Evolutionary conservation across 2,329 filamentous ascomycete species (phyloP).

Genomic region (Fusarium annulatum): DNA sequence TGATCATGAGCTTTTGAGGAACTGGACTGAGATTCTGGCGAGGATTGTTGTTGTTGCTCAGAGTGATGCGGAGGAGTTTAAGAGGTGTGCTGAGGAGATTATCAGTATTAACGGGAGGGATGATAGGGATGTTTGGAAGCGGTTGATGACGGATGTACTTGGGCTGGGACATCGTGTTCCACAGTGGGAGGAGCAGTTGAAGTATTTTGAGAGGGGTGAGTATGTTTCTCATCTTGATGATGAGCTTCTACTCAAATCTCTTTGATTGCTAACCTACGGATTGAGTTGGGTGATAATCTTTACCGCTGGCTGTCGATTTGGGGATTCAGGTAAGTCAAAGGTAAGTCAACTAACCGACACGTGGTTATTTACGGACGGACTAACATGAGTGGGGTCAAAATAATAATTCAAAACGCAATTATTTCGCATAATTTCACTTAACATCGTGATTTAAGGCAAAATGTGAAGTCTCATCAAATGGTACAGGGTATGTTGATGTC

Average conservation of each 20-base stretch:
- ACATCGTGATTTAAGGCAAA: too few relatives aligned
- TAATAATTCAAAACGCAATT: not conserved
- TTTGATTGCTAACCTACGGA: rapidly evolving
- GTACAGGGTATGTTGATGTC: not conserved
- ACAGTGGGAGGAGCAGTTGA: slow-evolving; percentile 38
- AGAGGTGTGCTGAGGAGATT: not conserved
- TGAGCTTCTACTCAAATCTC: not conserved
- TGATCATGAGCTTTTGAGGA: slow-evolving; percentile 30
- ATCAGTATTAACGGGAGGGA: not conserved
- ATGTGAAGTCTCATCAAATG: rapidly evolving
- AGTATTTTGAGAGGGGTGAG: slow-evolving; percentile 12
- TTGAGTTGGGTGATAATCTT: rapidly evolving
- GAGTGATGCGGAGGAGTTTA: slow-evolving; percentile 3
- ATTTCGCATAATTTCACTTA: too few relatives aligned
- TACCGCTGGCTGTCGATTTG: not conserved
- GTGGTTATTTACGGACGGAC: rapidly evolving
- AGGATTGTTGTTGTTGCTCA: slow-evolving; percentile 30
- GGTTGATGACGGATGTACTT: slow-evolving; percentile 16
- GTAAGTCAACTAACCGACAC: not conserved
- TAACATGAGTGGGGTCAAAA: rapidly evolving
- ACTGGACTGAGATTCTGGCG: slow-evolving; percentile 37
- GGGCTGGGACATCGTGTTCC: slow-evolving; percentile 25
- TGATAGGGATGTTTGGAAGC: slow-evolving; percentile 10
- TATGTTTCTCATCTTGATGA: slow-evolving; percentile 26
- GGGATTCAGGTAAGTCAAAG: not conserved